Percentiles rank a stretch among this genome's conserved stretches.
phyloP scores from a whole-genome alignment of 2,329 filamentous ascomycete species.

The Sporothrix sp. region DNA sequence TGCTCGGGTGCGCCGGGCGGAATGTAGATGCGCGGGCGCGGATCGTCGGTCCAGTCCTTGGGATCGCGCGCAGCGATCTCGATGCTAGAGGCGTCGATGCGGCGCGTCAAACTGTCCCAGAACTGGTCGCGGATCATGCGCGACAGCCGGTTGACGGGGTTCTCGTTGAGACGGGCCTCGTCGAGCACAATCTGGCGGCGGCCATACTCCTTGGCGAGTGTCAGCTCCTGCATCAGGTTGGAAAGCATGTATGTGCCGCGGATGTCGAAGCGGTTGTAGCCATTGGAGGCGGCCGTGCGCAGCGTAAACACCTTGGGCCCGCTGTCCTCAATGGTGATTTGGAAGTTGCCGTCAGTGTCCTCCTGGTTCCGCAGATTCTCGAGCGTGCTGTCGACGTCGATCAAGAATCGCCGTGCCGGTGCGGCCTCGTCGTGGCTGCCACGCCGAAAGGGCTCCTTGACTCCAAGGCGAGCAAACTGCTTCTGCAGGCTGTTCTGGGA shows the following conservation, averaged over 20 bases:
- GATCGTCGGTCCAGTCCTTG: constrained; percentile 91
- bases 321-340: constrained; percentile 94
- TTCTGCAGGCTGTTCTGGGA: constrained; percentile 48
- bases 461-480: constrained; percentile 42
- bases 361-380: constrained; percentile 72
- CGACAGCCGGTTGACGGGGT: constrained; percentile 79
- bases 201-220: constrained; percentile 81
- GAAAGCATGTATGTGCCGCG: constrained; percentile 96
- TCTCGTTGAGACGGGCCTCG: constrained; percentile 85
- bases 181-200: constrained; percentile 85
- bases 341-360: constrained; percentile 88
- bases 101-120: constrained; percentile 82
- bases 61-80: constrained; percentile 79
- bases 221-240: constrained; percentile 90
- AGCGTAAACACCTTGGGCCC: constrained; percentile 84
- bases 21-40: constrained; percentile 83
- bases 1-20: constrained; percentile 78
- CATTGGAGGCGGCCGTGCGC: constrained; percentile 76
- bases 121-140: constrained; percentile 84
- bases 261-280: constrained; percentile 79
- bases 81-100: constrained; percentile 82
- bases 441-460: constrained; percentile 46
- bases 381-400: constrained; percentile 77
- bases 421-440: constrained; percentile 62
- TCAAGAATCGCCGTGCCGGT: constrained; percentile 64